Percentiles rank a stretch among this genome's conserved stretches.
These are phyloP conservation scores for Cladosporium velox DNA, from an alignment of 2,329 filamentous ascomycete species.

Conservation along the genomic window DNA sequence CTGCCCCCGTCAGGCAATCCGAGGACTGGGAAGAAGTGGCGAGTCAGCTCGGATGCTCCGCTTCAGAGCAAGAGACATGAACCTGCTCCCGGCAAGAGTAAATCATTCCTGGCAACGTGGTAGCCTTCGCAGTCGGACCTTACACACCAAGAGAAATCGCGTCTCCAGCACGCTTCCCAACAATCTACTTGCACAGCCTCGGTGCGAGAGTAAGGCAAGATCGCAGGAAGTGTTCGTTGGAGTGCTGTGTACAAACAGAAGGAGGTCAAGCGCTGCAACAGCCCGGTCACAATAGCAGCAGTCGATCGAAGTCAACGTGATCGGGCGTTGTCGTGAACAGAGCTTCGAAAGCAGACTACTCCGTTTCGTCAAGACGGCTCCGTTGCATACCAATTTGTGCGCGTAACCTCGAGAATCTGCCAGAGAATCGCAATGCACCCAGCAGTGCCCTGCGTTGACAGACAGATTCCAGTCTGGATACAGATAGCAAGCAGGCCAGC, in stretches of 20 bases:
- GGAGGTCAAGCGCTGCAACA: neutral
- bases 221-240: neutral
- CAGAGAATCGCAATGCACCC: neutral
- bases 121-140: neutral
- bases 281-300: neutral
- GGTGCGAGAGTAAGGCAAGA: neutral
- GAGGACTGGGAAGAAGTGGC: conserved; percentile 18
- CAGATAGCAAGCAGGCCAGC: neutral
- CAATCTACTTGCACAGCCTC: neutral
- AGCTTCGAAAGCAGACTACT: neutral
- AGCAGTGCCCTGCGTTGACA: neutral
- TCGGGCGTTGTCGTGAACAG: neutral
- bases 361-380: neutral
- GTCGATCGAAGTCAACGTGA: neutral
- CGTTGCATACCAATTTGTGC: neutral
- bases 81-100: neutral
- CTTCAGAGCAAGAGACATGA: neutral
- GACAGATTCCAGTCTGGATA: neutral
- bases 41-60: conserved; percentile 1
- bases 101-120: neutral
- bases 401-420: neutral
- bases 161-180: neutral
- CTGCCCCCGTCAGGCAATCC: neutral
- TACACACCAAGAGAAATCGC: neutral
- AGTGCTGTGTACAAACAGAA: neutral